phyloP scores from a whole-genome alignment of 1,284 basidiomycete genomes.

The Ustilago xerochloae region DNA sequence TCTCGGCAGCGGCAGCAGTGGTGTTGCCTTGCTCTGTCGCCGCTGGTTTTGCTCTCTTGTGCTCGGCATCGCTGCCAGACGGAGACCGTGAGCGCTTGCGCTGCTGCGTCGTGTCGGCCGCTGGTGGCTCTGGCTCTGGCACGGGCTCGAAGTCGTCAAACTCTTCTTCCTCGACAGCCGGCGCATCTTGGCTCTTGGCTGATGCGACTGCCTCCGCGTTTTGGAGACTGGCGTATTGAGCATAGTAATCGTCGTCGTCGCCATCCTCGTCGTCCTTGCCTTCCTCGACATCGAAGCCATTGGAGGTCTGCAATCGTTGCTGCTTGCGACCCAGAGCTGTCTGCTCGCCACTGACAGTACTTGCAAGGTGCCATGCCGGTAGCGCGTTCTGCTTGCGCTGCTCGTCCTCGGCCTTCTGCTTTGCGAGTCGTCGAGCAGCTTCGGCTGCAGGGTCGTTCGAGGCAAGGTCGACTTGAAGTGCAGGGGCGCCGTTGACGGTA shows the following conservation, averaged over 20 bases:
- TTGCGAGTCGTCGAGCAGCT: constrained; percentile 70
- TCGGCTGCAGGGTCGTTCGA: constrained; percentile 56
- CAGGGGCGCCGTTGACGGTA: constrained; percentile 32
- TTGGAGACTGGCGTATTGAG: constrained; percentile 59
- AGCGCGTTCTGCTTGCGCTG: constrained; percentile 83
- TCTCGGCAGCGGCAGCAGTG: background rate
- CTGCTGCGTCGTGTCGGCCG: constrained; percentile 4
- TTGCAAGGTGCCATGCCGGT: constrained; percentile 92
- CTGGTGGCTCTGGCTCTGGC: constrained; percentile 5
- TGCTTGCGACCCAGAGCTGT: constrained; percentile 78
- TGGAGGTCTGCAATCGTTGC: constrained; percentile 35
- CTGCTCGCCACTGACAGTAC: constrained; percentile 89
- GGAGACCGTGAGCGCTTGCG: constrained; percentile 39
- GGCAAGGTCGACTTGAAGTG: constrained; percentile 62
- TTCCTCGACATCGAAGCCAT: constrained; percentile 31
- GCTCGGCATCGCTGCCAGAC: constrained; percentile 16
- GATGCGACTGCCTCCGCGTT: constrained; percentile 46
- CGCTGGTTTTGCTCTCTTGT: constrained; percentile 32
- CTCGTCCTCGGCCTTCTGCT: constrained; percentile 56
- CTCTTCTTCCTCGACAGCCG: constrained; percentile 38
- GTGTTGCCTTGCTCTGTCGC: background rate
- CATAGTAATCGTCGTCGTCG: constrained; percentile 64
- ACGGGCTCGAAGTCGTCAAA: constrained; percentile 47
- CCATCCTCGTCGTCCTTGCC: constrained; percentile 39
- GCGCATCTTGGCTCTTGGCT: constrained; percentile 35